Percentiles rank a stretch among this genome's conserved stretches.
phyloP scores from a whole-genome alignment of 1,284 basidiomycete species.

The Sparassis latifolia region DNA sequence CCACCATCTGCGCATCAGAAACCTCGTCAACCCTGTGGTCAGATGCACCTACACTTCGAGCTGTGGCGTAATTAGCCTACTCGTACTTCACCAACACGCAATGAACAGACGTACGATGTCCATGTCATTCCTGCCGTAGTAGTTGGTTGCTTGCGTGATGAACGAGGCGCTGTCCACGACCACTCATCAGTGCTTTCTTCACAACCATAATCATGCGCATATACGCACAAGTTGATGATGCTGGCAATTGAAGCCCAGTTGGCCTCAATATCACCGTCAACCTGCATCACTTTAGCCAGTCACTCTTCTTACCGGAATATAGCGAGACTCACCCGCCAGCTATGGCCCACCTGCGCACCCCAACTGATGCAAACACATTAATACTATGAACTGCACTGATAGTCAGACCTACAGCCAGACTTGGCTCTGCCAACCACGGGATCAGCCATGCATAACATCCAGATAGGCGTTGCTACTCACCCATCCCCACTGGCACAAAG shows the following conservation, averaged over 20 bases:
- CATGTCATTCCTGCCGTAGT: constrained; percentile 52
- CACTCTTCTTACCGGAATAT: constrained; percentile 3
- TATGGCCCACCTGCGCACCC: constrained; percentile 35
- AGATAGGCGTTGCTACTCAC: constrained; percentile 19
- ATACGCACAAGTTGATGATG: constrained; percentile 34
- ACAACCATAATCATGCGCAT: not conserved
- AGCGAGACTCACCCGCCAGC: constrained; percentile 31
- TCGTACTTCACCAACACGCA: not conserved
- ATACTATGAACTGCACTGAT: not conserved
- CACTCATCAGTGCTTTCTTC: constrained; percentile 3
- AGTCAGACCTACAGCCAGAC: constrained; percentile 35
- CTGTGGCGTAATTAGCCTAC: constrained; percentile 21
- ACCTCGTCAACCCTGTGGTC: not conserved
- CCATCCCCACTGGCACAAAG: constrained; percentile 44
- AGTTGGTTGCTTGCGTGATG: constrained; percentile 44
- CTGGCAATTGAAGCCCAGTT: constrained; percentile 30
- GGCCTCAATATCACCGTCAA: constrained; percentile 22
- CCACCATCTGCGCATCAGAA: not conserved
- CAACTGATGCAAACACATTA: constrained; percentile 20
- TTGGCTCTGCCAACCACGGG: constrained; percentile 26
- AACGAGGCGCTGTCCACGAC: constrained; percentile 25
- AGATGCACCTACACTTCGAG: constrained; percentile 38
- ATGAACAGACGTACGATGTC: constrained; percentile 38
- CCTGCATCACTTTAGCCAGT: not conserved
- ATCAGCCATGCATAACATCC: not conserved